Evolutionary conservation across 73 alveolate species (phyloP).

Genomic region (Paramecium biaurelia): DNA sequence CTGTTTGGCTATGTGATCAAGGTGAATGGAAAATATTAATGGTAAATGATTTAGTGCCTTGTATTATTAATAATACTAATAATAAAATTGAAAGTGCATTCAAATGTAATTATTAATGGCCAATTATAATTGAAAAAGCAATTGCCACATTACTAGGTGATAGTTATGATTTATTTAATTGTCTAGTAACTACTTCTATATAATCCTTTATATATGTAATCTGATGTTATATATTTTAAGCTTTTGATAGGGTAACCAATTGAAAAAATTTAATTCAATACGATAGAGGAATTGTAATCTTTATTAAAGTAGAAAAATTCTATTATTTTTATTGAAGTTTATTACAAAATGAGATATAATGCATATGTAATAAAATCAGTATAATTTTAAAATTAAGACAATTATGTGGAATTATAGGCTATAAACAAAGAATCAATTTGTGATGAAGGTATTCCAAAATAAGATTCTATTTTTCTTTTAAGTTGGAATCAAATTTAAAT

Average conservation of each 20-base stretch:
- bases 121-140: background rate
- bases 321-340: background rate
- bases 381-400: too few species aligned
- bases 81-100: background rate
- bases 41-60: background rate
- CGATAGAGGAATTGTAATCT: background rate
- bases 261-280: background rate
- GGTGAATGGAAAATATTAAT: background rate
- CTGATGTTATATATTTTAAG: background rate
- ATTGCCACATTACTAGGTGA: background rate
- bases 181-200: background rate
- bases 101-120: background rate
- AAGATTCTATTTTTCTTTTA: background rate
- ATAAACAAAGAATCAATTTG: background rate
- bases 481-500: background rate
- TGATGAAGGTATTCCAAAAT: background rate
- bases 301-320: background rate
- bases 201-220: background rate
- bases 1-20: constrained; percentile 20
- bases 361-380: background rate
- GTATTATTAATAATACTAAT: background rate
- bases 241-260: background rate
- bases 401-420: background rate
- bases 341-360: background rate
- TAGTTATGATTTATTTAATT: background rate